Evolutionary conservation across 257 asterid genomes (phyloP).

Genomic region (Oldenlandia corymbosa): DNA sequence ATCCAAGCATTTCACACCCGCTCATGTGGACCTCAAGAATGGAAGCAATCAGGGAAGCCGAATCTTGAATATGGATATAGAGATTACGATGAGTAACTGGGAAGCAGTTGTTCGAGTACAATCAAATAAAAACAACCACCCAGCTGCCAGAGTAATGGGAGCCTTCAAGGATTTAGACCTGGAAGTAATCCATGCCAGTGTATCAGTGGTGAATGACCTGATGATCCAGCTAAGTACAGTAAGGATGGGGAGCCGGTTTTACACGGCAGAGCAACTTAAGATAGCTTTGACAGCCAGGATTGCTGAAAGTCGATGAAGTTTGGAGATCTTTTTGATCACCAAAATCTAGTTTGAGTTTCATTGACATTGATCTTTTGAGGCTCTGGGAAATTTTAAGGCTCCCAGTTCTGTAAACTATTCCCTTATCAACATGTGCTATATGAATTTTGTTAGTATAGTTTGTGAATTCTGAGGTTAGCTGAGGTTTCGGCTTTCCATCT

Average conservation of each 20-base stretch:
- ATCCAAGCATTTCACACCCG: conserved; percentile 14
- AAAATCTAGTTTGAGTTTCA: conserved; percentile 5
- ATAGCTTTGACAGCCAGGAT: conserved; percentile 53
- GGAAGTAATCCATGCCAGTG: conserved; percentile 73
- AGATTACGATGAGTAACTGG: conserved; percentile 67
- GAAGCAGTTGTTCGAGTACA: conserved; percentile 75
- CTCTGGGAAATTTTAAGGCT: conserved; percentile 27
- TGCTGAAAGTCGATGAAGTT: conserved; percentile 33
- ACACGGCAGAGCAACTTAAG: conserved; percentile 65
- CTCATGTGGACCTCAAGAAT: conserved; percentile 8
- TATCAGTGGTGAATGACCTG: conserved; percentile 67
- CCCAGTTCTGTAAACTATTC: conserved; percentile 15
- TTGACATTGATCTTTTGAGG: background rate
- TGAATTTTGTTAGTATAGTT: background rate
- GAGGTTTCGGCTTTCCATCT: conserved; percentile 9
- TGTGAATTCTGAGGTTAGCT: conserved; percentile 6
- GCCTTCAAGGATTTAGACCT: conserved; percentile 62
- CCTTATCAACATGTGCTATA: conserved; percentile 3
- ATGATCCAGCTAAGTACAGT: conserved; percentile 85
- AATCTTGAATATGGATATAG: conserved; percentile 47
- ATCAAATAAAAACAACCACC: conserved; percentile 65
- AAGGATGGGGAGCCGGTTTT: conserved; percentile 61
- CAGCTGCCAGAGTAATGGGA: conserved; percentile 72
- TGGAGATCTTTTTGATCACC: background rate
- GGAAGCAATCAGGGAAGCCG: conserved; percentile 16